These are phyloP conservation scores for Deinandra increscens DNA, from an alignment of 129 eudicot species.

Conservation along the genomic window DNA sequence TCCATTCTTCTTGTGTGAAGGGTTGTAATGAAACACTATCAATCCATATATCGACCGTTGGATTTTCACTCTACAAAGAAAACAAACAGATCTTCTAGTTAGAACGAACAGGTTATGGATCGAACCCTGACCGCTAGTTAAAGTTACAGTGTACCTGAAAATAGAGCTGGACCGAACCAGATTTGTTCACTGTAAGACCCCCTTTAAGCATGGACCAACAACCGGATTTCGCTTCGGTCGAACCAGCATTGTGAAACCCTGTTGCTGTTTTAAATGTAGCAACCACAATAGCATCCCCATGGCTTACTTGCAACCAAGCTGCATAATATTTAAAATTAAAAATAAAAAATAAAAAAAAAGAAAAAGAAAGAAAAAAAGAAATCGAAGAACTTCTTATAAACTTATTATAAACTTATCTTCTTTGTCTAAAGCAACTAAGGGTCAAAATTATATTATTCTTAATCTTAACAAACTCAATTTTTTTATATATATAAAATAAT, in stretches of 20 bases:
- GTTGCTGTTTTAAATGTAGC: conserved; percentile 48
- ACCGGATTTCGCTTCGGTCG: conserved; percentile 44
- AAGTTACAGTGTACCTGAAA: conserved; percentile 43
- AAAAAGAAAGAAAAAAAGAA: too few relatives aligned
- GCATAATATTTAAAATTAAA: too few relatives aligned
- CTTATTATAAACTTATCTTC: too few relatives aligned
- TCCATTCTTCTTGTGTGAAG: conserved; percentile 67
- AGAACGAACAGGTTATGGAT: not conserved
- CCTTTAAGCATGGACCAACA: conserved; percentile 91
- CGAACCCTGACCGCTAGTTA: not conserved
- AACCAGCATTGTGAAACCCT: conserved; percentile 42
- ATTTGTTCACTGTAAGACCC: conserved; percentile 43
- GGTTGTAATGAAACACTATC: conserved; percentile 73
- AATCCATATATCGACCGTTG: conserved; percentile 48
- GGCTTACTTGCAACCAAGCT: conserved; percentile 73
- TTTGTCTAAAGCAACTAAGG: too few relatives aligned
- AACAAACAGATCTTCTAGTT: not conserved
- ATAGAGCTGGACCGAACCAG: conserved; percentile 45
- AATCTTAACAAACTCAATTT: too few relatives aligned
- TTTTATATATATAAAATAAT: too few relatives aligned
- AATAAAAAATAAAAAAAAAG: too few relatives aligned
- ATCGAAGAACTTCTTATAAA: too few relatives aligned
- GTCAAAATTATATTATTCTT: too few relatives aligned
- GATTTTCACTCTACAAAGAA: conserved; percentile 38
- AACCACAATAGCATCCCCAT: conserved; percentile 43